A percentile compares a stretch with the other conserved stretches of the same genome.
Conservation (phyloP, 2,329 filamentous ascomycete genomes). For the Colletotrichum sp. region DNA sequence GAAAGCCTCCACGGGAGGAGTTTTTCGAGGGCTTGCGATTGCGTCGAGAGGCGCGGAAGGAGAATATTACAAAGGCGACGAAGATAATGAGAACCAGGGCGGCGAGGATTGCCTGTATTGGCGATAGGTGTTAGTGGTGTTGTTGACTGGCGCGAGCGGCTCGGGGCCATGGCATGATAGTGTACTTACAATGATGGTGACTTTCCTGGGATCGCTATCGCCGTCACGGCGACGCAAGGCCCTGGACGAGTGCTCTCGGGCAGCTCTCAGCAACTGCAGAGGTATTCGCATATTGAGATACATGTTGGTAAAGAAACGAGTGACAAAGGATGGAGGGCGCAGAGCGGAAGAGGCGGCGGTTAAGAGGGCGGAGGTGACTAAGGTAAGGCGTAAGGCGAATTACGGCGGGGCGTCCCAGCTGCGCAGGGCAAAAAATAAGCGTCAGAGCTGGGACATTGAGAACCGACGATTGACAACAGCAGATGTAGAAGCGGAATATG, state of each 20-base stretch:
- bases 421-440: constrained; percentile 10
- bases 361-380: background rate
- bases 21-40: constrained; percentile 35
- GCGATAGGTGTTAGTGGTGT: background rate
- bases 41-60: constrained; percentile 26
- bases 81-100: constrained; percentile 28
- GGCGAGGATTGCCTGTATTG: constrained; percentile 28
- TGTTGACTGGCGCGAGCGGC: background rate
- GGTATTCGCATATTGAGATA: constrained; percentile 16
- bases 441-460: constrained; percentile 15
- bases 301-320: constrained; percentile 13
- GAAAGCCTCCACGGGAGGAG: background rate
- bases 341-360: constrained; percentile 6
- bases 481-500: background rate
- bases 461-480: background rate
- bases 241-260: background rate
- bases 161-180: background rate
- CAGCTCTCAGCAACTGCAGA: background rate
- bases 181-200: constrained; percentile 18
- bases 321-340: background rate
- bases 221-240: background rate
- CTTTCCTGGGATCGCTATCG: constrained; percentile 5
- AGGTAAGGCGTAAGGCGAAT: constrained; percentile 1
- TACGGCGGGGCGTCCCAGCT: constrained; percentile 17
- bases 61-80: constrained; percentile 23